These are phyloP conservation scores for Gautieria morchelliformis DNA, from an alignment of 768 basidiomycete species.

Conservation along the genomic window DNA sequence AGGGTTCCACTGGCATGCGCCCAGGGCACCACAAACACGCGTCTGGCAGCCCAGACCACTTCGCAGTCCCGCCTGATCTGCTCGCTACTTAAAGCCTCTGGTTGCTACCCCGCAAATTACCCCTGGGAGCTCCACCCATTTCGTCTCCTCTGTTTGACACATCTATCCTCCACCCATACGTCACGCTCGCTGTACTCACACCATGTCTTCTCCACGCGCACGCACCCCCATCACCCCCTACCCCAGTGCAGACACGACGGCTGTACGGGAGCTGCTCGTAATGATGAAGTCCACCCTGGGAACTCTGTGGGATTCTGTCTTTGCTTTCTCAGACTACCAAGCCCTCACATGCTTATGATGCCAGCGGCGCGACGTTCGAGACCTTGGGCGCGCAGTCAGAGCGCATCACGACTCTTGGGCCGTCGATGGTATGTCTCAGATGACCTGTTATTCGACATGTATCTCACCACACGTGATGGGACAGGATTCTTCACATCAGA, in stretches of 20 bases:
- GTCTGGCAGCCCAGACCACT: background rate
- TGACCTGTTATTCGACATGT: conserved; percentile 3
- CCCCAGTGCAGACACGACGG: conserved; percentile 8
- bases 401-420: conserved; percentile 19
- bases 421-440: conserved; percentile 9
- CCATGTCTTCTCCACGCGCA: background rate
- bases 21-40: background rate
- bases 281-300: conserved; percentile 10
- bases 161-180: background rate
- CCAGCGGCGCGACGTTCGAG: conserved; percentile 23
- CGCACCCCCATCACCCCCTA: conserved; percentile 10
- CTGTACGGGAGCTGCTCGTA: conserved; percentile 6
- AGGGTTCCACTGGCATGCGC: background rate
- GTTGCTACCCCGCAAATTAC: background rate
- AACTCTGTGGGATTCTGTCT: background rate
- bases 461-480: background rate
- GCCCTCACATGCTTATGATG: background rate
- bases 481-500: conserved; percentile 15
- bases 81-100: background rate
- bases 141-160: background rate
- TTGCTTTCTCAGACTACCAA: background rate
- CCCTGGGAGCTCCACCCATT: background rate
- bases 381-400: conserved; percentile 23
- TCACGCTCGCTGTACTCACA: background rate
- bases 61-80: background rate